Evolutionary conservation across 768 basidiomycete species (phyloP).

Genomic region (Cyclocybe cylindracea): DNA sequence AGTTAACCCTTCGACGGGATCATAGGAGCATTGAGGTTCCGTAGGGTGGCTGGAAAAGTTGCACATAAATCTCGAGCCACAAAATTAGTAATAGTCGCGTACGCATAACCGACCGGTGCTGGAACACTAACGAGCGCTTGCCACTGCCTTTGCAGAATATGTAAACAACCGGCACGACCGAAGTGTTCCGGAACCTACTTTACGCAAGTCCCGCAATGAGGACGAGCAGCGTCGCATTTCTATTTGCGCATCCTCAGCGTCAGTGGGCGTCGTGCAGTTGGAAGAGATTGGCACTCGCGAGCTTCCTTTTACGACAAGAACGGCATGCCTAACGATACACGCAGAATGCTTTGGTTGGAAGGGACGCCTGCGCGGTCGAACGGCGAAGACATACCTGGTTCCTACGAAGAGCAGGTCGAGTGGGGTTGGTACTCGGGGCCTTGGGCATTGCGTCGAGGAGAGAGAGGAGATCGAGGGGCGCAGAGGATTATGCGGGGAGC

Average conservation of each 20-base stretch:
- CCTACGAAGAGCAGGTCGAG: constrained; percentile 69
- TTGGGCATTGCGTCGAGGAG: constrained; percentile 60
- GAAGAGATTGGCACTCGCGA: constrained; percentile 49
- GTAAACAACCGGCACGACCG: not conserved
- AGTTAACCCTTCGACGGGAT: constrained; percentile 80
- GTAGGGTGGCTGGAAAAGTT: constrained; percentile 64
- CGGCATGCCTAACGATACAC: constrained; percentile 62
- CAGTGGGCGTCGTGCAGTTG: not conserved
- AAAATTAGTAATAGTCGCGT: constrained; percentile 27
- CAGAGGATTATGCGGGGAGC: not conserved
- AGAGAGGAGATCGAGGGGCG: not conserved
- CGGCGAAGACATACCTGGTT: constrained; percentile 58
- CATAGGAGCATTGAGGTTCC: constrained; percentile 84
- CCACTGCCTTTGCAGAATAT: constrained; percentile 60
- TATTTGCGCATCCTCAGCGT: constrained; percentile 27
- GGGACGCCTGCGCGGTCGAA: not conserved
- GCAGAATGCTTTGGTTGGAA: not conserved
- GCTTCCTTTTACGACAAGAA: constrained; percentile 81
- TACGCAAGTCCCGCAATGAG: constrained; percentile 83
- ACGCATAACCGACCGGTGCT: constrained; percentile 85
- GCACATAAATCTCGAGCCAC: constrained; percentile 7
- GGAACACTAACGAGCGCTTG: constrained; percentile 81
- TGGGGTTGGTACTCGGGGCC: constrained; percentile 42
- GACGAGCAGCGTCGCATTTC: constrained; percentile 90
- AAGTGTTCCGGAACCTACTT: constrained; percentile 53